Evolutionary conservation across 2,329 filamentous ascomycete species (phyloP).

Genomic region (Ophiocordyceps camponoti-leonardi): DNA sequence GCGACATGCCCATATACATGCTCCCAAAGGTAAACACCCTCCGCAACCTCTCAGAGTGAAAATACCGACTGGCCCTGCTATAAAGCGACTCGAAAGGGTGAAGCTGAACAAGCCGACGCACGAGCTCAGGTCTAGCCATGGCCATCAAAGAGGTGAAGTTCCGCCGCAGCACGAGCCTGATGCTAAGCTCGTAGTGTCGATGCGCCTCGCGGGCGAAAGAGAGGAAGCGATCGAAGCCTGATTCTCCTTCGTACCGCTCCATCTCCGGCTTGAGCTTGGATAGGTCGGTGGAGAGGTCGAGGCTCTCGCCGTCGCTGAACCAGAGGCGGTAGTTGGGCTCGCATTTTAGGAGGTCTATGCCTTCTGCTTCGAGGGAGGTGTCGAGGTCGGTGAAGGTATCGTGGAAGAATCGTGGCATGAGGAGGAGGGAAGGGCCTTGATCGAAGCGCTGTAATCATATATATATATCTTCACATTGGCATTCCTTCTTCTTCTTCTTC

Average conservation of each 20-base stretch:
- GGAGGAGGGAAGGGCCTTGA: constrained; percentile 56
- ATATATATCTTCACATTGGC: too few relatives aligned
- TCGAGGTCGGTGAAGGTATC: constrained; percentile 53
- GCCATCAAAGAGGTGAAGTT: constrained; percentile 47
- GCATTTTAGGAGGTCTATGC: constrained; percentile 52
- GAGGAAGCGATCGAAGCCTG: constrained; percentile 54
- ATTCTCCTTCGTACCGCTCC: constrained; percentile 55
- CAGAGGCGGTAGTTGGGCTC: constrained; percentile 62
- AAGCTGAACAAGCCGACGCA: constrained; percentile 38
- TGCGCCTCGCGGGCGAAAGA: constrained; percentile 50
- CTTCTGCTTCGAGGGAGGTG: constrained; percentile 46
- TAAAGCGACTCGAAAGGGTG: constrained; percentile 61
- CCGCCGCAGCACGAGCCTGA: constrained; percentile 45
- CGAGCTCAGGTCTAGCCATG: constrained; percentile 40
- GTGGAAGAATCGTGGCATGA: constrained; percentile 53
- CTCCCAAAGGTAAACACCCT: constrained; percentile 61
- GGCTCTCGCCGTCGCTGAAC: constrained; percentile 49
- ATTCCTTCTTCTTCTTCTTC: too few relatives aligned
- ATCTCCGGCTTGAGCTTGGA: constrained; percentile 54
- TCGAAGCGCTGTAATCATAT: constrained; percentile 35
- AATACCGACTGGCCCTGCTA: constrained; percentile 46
- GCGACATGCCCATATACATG: constrained; percentile 74
- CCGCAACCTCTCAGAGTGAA: constrained; percentile 33
- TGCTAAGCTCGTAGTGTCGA: constrained; percentile 50
- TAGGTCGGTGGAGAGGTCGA: constrained; percentile 50